phyloP scores from a whole-genome alignment of 2,329 filamentous ascomycete genomes.

The Shiraia bambusicola region DNA sequence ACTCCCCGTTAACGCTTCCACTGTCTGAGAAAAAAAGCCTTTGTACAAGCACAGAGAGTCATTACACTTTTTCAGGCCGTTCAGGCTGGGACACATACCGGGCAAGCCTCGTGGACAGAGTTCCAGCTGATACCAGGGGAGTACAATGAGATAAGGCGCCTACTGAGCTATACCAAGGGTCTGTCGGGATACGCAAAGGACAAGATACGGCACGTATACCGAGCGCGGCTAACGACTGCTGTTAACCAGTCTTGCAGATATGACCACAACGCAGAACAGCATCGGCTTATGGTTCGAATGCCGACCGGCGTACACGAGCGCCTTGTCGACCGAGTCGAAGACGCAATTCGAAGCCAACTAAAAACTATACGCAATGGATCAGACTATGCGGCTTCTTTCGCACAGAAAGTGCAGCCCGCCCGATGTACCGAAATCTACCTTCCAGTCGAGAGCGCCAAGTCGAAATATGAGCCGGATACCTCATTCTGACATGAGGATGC shows the following conservation, averaged over 20 bases:
- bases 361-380: slow-evolving; percentile 14
- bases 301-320: slow-evolving; percentile 16
- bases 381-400: slow-evolving; percentile 10
- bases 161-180: slow-evolving; percentile 5
- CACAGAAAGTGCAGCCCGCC: slow-evolving; percentile 12
- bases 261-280: slow-evolving; percentile 10
- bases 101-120: too few relatives aligned
- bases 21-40: too few relatives aligned
- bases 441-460: too few relatives aligned
- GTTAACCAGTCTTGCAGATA: slow-evolving; percentile 13
- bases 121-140: slow-evolving; percentile 11
- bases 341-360: slow-evolving; percentile 13
- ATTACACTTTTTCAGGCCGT: too few relatives aligned
- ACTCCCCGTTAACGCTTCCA: too few relatives aligned
- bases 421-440: slow-evolving; percentile 16
- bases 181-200: slow-evolving; percentile 8
- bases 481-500: too few relatives aligned
- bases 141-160: slow-evolving; percentile 10
- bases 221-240: not conserved
- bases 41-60: too few relatives aligned
- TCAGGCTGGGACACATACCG: too few relatives aligned
- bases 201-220: slow-evolving; percentile 6
- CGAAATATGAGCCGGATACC: too few relatives aligned
- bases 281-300: slow-evolving; percentile 15
- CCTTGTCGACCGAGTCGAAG: slow-evolving; percentile 13